Percentiles rank a stretch among this genome's conserved stretches.
phyloP scores from a whole-genome alignment of 202 grass and related monocot species.

The Zizania palustris region DNA sequence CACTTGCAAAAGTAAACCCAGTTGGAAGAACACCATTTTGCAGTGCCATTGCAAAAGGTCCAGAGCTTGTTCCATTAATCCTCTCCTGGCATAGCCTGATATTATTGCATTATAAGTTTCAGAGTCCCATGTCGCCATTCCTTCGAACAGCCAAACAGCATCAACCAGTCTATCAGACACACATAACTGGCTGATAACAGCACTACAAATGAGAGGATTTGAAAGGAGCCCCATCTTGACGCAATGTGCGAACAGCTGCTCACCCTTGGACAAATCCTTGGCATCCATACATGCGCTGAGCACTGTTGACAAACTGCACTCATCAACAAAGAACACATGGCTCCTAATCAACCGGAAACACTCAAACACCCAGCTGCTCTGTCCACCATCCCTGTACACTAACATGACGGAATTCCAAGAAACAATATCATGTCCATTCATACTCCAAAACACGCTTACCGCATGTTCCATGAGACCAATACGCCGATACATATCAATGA shows the following conservation, averaged over 20 bases:
- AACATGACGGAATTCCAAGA: constrained; percentile 80
- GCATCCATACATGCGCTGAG: constrained; percentile 56
- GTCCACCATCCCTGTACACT: constrained; percentile 55
- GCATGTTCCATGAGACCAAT: constrained; percentile 56
- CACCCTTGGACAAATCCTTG: constrained; percentile 58
- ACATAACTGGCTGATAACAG: constrained; percentile 67
- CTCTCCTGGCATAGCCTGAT: constrained; percentile 59
- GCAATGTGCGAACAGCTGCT: constrained; percentile 63
- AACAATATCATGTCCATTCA: constrained; percentile 60
- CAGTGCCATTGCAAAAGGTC: constrained; percentile 51
- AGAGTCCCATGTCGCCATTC: constrained; percentile 58
- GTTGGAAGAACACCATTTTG: constrained; percentile 67
- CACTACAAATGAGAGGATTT: constrained; percentile 72
- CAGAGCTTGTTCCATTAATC: constrained; percentile 66
- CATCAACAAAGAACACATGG: constrained; percentile 57
- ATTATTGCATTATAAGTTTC: constrained; percentile 73
- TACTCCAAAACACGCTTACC: constrained; percentile 46
- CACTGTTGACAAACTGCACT: constrained; percentile 59
- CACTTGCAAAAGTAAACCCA: constrained; percentile 70
- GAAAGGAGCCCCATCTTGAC: constrained; percentile 67
- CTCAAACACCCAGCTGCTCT: constrained; percentile 44
- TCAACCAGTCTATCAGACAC: constrained; percentile 62
- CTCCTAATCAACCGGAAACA: constrained; percentile 57
- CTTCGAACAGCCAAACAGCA: constrained; percentile 57
- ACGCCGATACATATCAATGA: constrained; percentile 77